phyloP scores from a whole-genome alignment of 306 rosid genomes.

The Neltuma alba region DNA sequence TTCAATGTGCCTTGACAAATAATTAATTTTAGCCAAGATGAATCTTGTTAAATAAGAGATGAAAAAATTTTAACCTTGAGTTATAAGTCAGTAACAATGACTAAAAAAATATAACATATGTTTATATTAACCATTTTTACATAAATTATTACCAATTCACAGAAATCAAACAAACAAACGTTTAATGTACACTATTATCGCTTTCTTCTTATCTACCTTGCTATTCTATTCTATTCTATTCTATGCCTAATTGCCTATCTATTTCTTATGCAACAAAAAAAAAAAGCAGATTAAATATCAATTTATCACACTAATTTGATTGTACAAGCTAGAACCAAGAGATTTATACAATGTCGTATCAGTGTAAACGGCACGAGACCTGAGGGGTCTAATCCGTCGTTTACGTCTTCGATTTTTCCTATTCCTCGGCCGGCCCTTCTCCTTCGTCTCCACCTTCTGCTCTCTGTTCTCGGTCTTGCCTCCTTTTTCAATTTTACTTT shows the following conservation, averaged over 20 bases:
- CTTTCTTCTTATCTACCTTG: neutral
- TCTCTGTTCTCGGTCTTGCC: neutral
- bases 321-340: conserved; percentile 47
- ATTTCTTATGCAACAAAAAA: neutral
- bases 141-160: neutral
- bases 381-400: conserved; percentile 32
- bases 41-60: neutral
- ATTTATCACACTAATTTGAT: neutral
- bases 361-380: conserved; percentile 50
- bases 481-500: neutral
- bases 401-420: conserved; percentile 36
- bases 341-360: conserved; percentile 54
- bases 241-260: neutral
- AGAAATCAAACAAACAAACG: neutral
- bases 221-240: neutral
- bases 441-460: neutral
- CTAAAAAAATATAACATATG: too few species aligned
- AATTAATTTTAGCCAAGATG: neutral
- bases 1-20: too few species aligned
- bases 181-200: neutral
- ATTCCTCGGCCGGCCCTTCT: conserved; percentile 13
- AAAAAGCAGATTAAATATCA: neutral
- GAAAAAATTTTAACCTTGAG: neutral
- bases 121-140: neutral
- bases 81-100: neutral